Evolutionary conservation across 139 green algal genomes (phyloP), one percentile per base, ranked within the genome.

Genomic region (Tetraselmis striata): DNA sequence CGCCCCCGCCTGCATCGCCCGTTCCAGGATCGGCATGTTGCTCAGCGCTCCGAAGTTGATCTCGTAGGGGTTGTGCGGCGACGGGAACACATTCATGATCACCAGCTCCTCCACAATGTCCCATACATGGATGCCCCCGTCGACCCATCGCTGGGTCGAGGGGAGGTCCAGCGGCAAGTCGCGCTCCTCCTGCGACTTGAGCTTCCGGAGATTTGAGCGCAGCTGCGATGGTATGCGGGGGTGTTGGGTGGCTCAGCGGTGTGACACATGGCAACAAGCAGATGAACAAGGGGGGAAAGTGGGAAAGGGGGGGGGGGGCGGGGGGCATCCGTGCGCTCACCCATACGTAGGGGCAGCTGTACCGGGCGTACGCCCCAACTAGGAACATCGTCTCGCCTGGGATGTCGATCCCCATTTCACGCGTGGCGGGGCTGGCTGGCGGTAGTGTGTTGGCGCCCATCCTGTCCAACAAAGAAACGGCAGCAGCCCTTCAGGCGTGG

Each of bases 341-440:
- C 89, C 89, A 93, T 0, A 93, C 89, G 45, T 93, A 93, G 0
- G 89, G 89, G 86, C 87, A 90, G 86, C 89, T 90, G 77, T 93
- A 93, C 85, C 91, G 91, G 23, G 89, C 89, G 58, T 93, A 93
- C 2, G 89, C 89, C 0, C 89, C 89, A 28, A 93, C 88, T 0
- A 93, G 77, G 80, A 93, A 93, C 2, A 93, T 87, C 18, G 86
- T 93, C 27, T 79, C 80, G 45, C 91, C 89, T n/a, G 89, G 82
- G 79, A 90, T 91, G 82, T 88, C 81, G n/a, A 90, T 86, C 77
- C 90, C 87, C 2, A 85, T 59, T 58, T 93, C 89, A 31, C 90
- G 84, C 27, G 80, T 76, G 0, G 89, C 89, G 22, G 89, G 89
- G 82, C 86, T 90, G 1, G 89, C 89, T 30, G 89, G 89, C 1